These are phyloP conservation scores for Barnettozyma californica DNA, from an alignment of 805 yeast genomes.

Conservation along the genomic window DNA sequence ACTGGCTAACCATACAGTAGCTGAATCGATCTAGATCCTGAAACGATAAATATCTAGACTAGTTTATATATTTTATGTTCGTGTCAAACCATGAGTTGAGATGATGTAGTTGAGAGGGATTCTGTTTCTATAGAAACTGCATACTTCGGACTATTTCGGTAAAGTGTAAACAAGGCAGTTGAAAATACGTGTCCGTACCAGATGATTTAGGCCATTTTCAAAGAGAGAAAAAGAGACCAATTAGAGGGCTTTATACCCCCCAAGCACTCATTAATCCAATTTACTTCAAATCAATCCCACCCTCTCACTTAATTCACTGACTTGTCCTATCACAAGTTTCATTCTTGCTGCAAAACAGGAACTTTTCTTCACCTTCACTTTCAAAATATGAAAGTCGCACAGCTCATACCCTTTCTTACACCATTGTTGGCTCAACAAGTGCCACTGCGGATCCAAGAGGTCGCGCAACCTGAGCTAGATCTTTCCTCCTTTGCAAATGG, in stretches of 20 bases:
- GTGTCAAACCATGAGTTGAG: too few species aligned
- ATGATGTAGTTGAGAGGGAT: neutral
- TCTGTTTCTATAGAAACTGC: neutral
- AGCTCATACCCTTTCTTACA: conserved; percentile 1
- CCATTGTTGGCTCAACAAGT: conserved; percentile 3
- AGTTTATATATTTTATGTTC: neutral
- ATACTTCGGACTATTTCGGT: neutral
- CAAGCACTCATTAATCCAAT: neutral
- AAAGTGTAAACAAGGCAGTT: neutral
- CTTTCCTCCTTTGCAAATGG: conserved; percentile 17
- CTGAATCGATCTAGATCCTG: neutral
- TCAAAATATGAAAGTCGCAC: conserved; percentile 4
- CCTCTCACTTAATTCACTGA: neutral
- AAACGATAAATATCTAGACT: neutral
- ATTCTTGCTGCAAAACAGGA: neutral
- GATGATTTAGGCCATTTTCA: neutral
- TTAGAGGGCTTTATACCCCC: neutral
- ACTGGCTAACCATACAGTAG: conserved; percentile 3
- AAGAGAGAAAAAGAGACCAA: neutral
- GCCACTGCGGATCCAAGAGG: conserved; percentile 10
- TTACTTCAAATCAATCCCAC: neutral
- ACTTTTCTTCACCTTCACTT: neutral
- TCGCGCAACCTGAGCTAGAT: conserved; percentile 17
- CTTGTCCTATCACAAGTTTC: neutral
- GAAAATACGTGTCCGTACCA: neutral